Evolutionary conservation across 225 moss, liverwort and hornwort species (phyloP).

Genomic region (Pseudisothecium myosuroides): DNA sequence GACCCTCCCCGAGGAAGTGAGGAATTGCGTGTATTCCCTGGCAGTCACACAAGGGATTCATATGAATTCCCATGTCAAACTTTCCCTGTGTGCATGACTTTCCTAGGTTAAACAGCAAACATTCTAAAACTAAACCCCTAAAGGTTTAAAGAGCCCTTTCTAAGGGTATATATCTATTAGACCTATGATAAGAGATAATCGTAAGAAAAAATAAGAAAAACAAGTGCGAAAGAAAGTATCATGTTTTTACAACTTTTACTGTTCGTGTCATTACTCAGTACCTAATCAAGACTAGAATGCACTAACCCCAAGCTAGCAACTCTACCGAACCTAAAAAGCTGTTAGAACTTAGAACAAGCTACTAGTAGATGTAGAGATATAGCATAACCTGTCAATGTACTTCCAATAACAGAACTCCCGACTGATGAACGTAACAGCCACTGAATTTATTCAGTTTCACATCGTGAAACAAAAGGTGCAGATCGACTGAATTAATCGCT

Average conservation of each 20-base stretch:
- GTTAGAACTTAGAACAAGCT: neutral
- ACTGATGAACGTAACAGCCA: neutral
- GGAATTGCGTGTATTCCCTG: neutral
- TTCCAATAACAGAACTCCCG: neutral
- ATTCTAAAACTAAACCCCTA: neutral
- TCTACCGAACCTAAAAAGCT: neutral
- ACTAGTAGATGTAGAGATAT: too few relatives aligned
- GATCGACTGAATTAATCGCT: neutral
- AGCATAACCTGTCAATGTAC: neutral
- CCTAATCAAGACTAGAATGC: neutral
- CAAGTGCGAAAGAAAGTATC: neutral
- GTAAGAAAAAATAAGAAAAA: neutral
- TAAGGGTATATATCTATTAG: too few relatives aligned
- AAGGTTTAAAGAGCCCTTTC: too few relatives aligned
- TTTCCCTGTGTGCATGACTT: neutral
- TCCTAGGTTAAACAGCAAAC: neutral
- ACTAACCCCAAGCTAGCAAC: neutral
- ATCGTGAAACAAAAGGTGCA: too few relatives aligned
- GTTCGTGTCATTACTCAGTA: too few relatives aligned
- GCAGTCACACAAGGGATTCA: neutral
- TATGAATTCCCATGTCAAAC: neutral
- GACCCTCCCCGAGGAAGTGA: too few relatives aligned
- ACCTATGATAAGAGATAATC: neutral
- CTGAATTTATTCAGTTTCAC: neutral
- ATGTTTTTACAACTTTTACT: neutral